These are phyloP conservation scores for Pythium utonaiense DNA, from an alignment of 352 stramenopile species.

Conservation along the genomic window DNA sequence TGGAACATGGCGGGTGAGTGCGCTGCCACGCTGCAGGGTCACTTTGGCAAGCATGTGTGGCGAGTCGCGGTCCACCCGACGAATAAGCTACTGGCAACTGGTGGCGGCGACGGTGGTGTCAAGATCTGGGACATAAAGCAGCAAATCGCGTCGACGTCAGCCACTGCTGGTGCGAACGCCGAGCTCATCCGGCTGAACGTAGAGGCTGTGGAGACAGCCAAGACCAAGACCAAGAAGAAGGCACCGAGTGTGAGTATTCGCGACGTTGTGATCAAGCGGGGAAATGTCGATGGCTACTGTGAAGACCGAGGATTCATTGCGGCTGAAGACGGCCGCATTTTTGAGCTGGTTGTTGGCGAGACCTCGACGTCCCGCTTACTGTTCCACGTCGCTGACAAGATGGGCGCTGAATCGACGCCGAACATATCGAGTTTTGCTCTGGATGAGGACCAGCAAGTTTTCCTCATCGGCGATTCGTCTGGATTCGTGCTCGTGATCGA, in stretches of 20 bases:
- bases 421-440: constrained; percentile 27
- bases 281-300: neutral
- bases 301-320: constrained; percentile 45
- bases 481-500: constrained; percentile 55
- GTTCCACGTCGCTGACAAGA: constrained; percentile 15
- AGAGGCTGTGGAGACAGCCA: neutral
- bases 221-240: constrained; percentile 21
- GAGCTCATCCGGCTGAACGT: constrained; percentile 10
- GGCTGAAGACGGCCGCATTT: constrained; percentile 59
- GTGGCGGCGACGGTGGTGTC: constrained; percentile 69
- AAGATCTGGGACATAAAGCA: constrained; percentile 76
- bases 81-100: constrained; percentile 46
- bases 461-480: constrained; percentile 54
- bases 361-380: neutral
- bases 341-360: constrained; percentile 34
- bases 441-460: constrained; percentile 28
- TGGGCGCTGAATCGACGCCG: neutral
- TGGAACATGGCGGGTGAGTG: constrained; percentile 63
- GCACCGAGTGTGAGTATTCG: constrained; percentile 20
- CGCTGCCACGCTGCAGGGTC: constrained; percentile 67
- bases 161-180: constrained; percentile 10
- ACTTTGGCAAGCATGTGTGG: constrained; percentile 77
- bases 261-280: constrained; percentile 18
- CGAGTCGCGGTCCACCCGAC: constrained; percentile 61
- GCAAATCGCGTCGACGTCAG: constrained; percentile 46